Evolutionary conservation across 2,329 filamentous ascomycete genomes (phyloP), one percentile per base, ranked within the genome.

Genomic region (Sporothrix euskadiensis): DNA sequence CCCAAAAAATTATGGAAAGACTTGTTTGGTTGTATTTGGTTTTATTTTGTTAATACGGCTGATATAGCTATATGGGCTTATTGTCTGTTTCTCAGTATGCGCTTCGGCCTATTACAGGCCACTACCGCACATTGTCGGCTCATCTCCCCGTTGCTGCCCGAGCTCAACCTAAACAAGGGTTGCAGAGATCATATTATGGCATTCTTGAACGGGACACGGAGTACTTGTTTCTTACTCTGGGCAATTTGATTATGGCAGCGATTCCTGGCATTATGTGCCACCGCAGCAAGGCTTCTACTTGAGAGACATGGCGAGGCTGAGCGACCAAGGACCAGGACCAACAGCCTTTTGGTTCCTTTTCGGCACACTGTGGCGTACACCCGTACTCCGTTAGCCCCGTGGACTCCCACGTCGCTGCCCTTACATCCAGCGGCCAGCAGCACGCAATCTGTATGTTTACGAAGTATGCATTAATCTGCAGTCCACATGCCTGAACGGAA

Each of bases 271-370:
- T 41, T 63, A 63, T 63, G 59, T 16, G 35, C 59, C 44, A 68
- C 26, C 8, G 16, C 16, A 35, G 39, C 44, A 35, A 68, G 65
- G 65, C 65, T 68, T 68, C 41, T 16, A 32, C 10, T 63, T 12
- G n/a, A 52, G 30, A 68, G 1, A 32, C 26, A 52, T 16, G 47
- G 10, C 44, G 65, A 68, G 65, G 65, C 65, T 68, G 65, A 68
- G 65, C 65, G 30, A 47, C n/a, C 59, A 65, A 16, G 9, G 5
- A 41, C 10, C 8, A 5, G 7, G 5, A 22, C 59, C 35, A 14
- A 22, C 32, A 65, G 39, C 35, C 32, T 41, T 12, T n/a, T 26
- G 54, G 26, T 22, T 10, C n/a, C 10, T n/a, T 14, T 44, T 4
- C 59, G n/a, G n/a, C 59, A 65, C 1, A 63, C 59, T 22, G 32